A percentile compares a stretch with the other conserved stretches of the same genome.
These are phyloP conservation scores for Phascolomyces articulosus DNA, from an alignment of 371 early-diverging fungal genomes.

Conservation along the genomic window DNA sequence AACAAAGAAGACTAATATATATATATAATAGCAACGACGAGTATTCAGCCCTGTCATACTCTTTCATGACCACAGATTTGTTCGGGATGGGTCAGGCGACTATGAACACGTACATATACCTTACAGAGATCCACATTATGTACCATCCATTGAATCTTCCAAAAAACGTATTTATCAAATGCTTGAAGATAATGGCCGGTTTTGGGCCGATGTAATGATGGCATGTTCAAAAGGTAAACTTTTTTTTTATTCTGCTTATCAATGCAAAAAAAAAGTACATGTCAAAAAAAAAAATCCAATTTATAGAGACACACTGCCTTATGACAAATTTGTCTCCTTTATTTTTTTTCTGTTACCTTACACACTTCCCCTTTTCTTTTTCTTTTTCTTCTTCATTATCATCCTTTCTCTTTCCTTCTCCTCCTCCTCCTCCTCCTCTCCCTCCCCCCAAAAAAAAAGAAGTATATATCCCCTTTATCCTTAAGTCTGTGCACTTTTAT, in stretches of 20 bases:
- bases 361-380: constrained; percentile 3
- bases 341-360: neutral
- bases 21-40: constrained; percentile 14
- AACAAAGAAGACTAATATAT: neutral
- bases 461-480: neutral
- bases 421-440: neutral
- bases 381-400: too few species aligned
- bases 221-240: constrained; percentile 21
- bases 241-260: neutral
- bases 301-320: too few species aligned
- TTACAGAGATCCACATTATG: constrained; percentile 32
- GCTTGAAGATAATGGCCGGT: constrained; percentile 37
- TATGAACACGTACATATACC: constrained; percentile 35
- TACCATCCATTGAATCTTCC: constrained; percentile 25
- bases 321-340: neutral
- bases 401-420: neutral
- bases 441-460: neutral
- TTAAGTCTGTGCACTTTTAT: neutral
- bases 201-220: constrained; percentile 38
- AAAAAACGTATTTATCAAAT: constrained; percentile 33
- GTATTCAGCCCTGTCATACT: constrained; percentile 44
- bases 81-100: constrained; percentile 27
- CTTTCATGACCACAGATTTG: constrained; percentile 38
- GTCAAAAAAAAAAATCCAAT: neutral
- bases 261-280: too few species aligned